Percentiles rank a stretch among this genome's conserved stretches.
These are phyloP conservation scores for Aspergillus japonicus DNA, from an alignment of 2,329 filamentous ascomycete genomes.

Conservation along the genomic window DNA sequence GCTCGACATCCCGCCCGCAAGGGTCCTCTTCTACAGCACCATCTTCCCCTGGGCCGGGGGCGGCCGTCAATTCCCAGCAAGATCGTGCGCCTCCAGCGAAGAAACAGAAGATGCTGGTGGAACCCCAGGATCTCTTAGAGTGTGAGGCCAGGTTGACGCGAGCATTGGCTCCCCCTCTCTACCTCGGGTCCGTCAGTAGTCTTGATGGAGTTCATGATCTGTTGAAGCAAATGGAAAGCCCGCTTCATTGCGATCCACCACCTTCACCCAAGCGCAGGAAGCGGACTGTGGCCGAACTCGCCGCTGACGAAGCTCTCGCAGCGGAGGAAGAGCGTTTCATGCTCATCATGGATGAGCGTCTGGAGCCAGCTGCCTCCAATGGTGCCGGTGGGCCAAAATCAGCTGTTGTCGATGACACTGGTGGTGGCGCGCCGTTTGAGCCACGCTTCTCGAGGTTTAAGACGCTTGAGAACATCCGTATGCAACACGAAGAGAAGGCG, in stretches of 20 bases:
- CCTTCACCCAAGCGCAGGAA: constrained; percentile 88
- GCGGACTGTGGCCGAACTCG: constrained; percentile 90
- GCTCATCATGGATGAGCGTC: constrained; percentile 84
- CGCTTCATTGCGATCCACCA: constrained; percentile 71
- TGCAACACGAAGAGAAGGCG: constrained; percentile 69
- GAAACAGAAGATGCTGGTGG: constrained; percentile 74
- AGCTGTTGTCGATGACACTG: constrained; percentile 71
- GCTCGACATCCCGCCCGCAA: constrained; percentile 40
- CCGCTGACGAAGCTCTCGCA: constrained; percentile 87
- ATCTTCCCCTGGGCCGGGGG: constrained; percentile 71
- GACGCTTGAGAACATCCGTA: constrained; percentile 79
- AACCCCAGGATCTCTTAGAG: constrained; percentile 68
- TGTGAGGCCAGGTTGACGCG: constrained; percentile 76
- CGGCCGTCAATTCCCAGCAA: constrained; percentile 59
- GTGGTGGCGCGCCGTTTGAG: constrained; percentile 72
- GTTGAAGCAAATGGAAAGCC: constrained; percentile 70
- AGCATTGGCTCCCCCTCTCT: constrained; percentile 70
- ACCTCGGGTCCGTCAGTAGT: constrained; percentile 71
- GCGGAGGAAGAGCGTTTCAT: constrained; percentile 89
- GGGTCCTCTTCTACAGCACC: constrained; percentile 47
- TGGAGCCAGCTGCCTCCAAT: constrained; percentile 60
- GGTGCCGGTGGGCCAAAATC: constrained; percentile 59
- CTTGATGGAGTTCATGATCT: constrained; percentile 68
- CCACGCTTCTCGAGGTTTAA: constrained; percentile 89
- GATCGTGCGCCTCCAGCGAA: constrained; percentile 58